Evolutionary conservation across 768 basidiomycete genomes (phyloP).

Genomic region (Suillus hirtellus): DNA sequence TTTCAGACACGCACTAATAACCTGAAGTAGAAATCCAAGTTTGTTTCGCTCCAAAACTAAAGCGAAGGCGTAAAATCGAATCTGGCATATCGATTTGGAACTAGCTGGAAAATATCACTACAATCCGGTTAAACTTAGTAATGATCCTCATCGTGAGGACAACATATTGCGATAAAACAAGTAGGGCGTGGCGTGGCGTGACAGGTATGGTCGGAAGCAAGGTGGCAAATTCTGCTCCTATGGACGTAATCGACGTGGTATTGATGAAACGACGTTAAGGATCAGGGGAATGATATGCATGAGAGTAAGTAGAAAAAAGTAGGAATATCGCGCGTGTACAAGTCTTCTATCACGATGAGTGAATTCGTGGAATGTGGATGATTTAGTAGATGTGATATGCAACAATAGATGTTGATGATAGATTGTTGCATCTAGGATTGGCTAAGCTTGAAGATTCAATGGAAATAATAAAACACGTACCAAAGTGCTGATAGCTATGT

Average conservation of each 20-base stretch:
- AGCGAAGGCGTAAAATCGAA: neutral
- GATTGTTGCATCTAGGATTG: neutral
- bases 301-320: neutral
- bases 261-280: neutral
- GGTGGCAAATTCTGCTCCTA: neutral
- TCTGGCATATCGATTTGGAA: neutral
- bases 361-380: neutral
- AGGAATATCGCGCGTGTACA: neutral
- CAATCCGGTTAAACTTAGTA: neutral
- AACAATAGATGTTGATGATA: neutral
- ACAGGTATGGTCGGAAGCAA: neutral
- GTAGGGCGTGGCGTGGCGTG: neutral
- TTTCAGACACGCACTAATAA: no score
- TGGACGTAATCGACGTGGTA: neutral
- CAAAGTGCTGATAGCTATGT: constrained; percentile 1
- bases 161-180: neutral
- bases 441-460: neutral
- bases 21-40: no score
- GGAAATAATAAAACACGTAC: neutral
- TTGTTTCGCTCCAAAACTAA: neutral
- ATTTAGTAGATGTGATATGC: neutral
- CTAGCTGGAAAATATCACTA: neutral
- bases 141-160: neutral
- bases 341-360: neutral
- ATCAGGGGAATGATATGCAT: constrained; percentile 6